These are phyloP conservation scores for Arabis hirsuta DNA, from an alignment of 345 rosid species.

Conservation along the genomic window DNA sequence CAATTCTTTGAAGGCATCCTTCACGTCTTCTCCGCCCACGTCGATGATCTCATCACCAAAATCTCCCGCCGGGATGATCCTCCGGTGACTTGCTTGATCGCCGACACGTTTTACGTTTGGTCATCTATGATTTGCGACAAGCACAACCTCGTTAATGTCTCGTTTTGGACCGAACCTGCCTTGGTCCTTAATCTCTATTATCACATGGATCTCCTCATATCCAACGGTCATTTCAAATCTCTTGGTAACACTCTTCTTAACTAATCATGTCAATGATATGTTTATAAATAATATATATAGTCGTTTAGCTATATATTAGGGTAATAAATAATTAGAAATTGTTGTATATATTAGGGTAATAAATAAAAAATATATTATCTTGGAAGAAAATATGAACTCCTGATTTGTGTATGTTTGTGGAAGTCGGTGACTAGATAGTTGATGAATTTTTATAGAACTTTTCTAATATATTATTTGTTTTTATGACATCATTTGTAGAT, in stretches of 20 bases:
- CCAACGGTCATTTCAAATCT: conserved; percentile 60
- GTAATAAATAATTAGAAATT: too few relatives aligned
- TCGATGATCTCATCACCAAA: conserved; percentile 50
- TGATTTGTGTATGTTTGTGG: neutral
- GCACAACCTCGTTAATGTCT: conserved; percentile 57
- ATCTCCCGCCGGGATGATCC: conserved; percentile 35
- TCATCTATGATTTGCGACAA: conserved; percentile 53
- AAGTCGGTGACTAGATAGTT: neutral
- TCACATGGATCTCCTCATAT: conserved; percentile 58
- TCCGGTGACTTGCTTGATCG: conserved; percentile 55
- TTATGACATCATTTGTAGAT: conserved; percentile 41
- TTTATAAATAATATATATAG: neutral
- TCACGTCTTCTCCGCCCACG: conserved; percentile 62
- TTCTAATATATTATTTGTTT: neutral
- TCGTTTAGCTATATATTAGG: neutral
- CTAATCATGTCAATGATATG: neutral
- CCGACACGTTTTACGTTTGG: conserved; percentile 72
- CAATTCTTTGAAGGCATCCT: conserved; percentile 59
- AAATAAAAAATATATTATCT: too few relatives aligned
- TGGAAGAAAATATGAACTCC: neutral
- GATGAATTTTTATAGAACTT: neutral
- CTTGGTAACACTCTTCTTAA: conserved; percentile 43
- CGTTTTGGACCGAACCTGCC: conserved; percentile 78
- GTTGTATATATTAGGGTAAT: neutral
- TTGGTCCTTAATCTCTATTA: conserved; percentile 60